Evolutionary conservation across 2,329 filamentous ascomycete genomes (phyloP).

Genomic region (Furcasterigmium furcatum): DNA sequence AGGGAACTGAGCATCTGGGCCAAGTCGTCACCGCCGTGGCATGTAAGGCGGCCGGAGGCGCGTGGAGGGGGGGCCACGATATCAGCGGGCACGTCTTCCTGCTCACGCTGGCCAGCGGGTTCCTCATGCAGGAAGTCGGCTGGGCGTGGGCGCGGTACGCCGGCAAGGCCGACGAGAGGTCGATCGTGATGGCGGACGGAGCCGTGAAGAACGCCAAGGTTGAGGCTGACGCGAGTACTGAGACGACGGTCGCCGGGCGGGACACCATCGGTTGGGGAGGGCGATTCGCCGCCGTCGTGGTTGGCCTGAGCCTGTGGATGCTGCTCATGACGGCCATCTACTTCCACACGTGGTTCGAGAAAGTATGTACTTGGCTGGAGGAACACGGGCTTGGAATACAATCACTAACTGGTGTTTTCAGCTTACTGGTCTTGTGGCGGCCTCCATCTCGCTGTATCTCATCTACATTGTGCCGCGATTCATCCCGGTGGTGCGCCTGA

Average conservation of each 20-base stretch:
- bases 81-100: conserved; percentile 95
- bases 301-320: conserved; percentile 86
- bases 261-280: conserved; percentile 40
- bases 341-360: conserved; percentile 99
- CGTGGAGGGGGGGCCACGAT: conserved; percentile 92
- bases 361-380: conserved; percentile 46
- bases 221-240: conserved; percentile 29
- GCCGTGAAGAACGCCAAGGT: conserved; percentile 57
- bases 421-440: conserved; percentile 52
- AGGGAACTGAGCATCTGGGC: conserved; percentile 41
- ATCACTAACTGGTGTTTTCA: conserved; percentile 24
- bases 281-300: conserved; percentile 60
- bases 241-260: conserved; percentile 17
- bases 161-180: conserved; percentile 54
- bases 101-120: conserved; percentile 77
- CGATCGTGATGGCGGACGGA: conserved; percentile 64
- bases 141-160: conserved; percentile 51
- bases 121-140: conserved; percentile 75
- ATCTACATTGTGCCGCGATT: conserved; percentile 51
- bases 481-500: conserved; percentile 38
- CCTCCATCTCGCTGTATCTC: conserved; percentile 40
- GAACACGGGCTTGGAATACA: too few species aligned
- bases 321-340: conserved; percentile 96
- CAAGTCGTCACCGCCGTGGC: conserved; percentile 68
- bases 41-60: conserved; percentile 78